phyloP scores from a whole-genome alignment of 148 eudicot species.

The Cornus florida region DNA sequence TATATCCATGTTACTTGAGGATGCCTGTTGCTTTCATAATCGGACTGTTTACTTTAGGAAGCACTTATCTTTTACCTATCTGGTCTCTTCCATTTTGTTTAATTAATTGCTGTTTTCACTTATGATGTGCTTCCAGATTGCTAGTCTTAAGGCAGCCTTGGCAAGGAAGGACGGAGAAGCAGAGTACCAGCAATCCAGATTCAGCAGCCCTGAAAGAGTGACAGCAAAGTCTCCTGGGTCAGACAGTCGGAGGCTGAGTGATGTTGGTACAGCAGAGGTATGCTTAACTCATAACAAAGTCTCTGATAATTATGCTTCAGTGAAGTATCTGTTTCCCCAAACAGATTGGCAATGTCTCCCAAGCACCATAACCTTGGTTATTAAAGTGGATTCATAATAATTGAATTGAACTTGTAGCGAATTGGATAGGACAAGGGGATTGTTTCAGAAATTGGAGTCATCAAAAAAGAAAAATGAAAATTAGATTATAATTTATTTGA shows the following conservation, averaged over 20 bases:
- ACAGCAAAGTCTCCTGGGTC: conserved; percentile 47
- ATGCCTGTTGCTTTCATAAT: neutral
- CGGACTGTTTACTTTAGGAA: neutral
- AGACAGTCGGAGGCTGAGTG: conserved; percentile 34
- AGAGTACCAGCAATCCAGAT: conserved; percentile 27
- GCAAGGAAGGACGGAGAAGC: conserved; percentile 74
- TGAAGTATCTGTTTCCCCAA: neutral
- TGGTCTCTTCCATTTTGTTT: neutral
- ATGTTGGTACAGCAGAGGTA: conserved; percentile 52
- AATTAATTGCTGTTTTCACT: neutral
- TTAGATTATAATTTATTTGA: neutral
- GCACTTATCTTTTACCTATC: neutral
- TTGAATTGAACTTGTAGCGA: neutral
- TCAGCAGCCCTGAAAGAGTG: conserved; percentile 48
- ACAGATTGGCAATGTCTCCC: neutral
- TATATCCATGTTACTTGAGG: neutral
- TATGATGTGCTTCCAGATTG: conserved; percentile 41
- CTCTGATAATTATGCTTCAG: neutral
- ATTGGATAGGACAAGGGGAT: neutral
- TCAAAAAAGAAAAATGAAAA: neutral
- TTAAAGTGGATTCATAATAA: neutral
- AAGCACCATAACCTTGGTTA: neutral
- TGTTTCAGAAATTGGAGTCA: neutral
- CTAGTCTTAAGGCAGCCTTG: conserved; percentile 70
- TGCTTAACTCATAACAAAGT: neutral